Percentiles rank a stretch among this genome's conserved stretches.
These are phyloP conservation scores for Harrya chromipes DNA, from an alignment of 768 basidiomycete genomes.

Conservation along the genomic window DNA sequence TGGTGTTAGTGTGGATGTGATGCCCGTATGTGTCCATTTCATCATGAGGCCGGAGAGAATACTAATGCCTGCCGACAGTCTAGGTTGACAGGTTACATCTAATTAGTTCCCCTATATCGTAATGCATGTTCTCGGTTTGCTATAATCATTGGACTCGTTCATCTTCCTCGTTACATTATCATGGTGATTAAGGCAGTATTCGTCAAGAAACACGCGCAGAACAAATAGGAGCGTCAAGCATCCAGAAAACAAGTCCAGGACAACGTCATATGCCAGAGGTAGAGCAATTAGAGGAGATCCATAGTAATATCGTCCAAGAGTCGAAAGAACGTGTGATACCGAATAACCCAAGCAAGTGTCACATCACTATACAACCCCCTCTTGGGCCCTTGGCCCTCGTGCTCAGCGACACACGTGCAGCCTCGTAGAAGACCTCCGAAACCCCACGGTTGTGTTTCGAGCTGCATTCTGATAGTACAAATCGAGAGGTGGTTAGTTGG, in stretches of 20 bases:
- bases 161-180: neutral
- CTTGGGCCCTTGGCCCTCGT: slow-evolving; percentile 68
- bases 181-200: neutral
- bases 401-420: slow-evolving; percentile 78
- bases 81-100: slow-evolving; percentile 70
- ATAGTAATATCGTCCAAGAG: slow-evolving; percentile 17
- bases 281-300: slow-evolving; percentile 20
- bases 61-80: slow-evolving; percentile 33
- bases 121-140: slow-evolving; percentile 21
- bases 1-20: slow-evolving; percentile 44
- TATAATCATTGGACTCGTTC: slow-evolving; percentile 27
- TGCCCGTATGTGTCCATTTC: slow-evolving; percentile 48
- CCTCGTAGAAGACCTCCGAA: slow-evolving; percentile 89
- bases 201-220: slow-evolving; percentile 14
- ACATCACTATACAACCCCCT: slow-evolving; percentile 59
- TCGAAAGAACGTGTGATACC: slow-evolving; percentile 1
- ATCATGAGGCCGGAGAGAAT: neutral
- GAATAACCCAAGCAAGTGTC: slow-evolving; percentile 19
- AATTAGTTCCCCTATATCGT: slow-evolving; percentile 26
- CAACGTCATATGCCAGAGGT: neutral
- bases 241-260: neutral
- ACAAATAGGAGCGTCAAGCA: neutral
- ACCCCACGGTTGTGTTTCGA: slow-evolving; percentile 97
- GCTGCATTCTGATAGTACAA: slow-evolving; percentile 71
- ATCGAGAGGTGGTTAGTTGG: neutral